Conservation (phyloP, 2,329 filamentous ascomycete species). For the Aureobasidium sp. region DNA sequence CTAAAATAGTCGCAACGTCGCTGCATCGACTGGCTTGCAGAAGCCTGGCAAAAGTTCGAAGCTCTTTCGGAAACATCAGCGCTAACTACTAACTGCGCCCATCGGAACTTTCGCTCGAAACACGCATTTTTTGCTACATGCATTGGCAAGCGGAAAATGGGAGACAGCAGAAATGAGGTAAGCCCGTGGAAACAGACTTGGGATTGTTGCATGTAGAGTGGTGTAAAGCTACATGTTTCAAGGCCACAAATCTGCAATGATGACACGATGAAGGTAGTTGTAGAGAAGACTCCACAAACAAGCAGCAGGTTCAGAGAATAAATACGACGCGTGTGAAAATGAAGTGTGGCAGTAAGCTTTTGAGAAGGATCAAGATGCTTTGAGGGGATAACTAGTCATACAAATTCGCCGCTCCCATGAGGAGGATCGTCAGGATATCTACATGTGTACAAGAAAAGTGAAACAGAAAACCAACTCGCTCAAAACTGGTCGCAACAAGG, state of each 20-base stretch:
- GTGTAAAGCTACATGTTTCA: no score
- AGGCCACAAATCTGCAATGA: no score
- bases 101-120: neutral
- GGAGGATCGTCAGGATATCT: neutral
- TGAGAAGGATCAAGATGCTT: neutral
- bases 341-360: neutral
- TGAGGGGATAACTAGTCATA: neutral
- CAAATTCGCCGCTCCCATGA: neutral
- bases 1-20: constrained; percentile 8
- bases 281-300: no score
- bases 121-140: neutral
- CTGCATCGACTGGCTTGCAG: constrained; percentile 2
- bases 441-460: neutral
- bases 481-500: neutral
- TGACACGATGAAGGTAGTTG: neutral
- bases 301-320: no score
- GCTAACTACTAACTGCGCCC: neutral
- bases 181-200: neutral
- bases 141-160: neutral
- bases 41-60: constrained; percentile 7
- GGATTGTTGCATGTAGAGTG: no score
- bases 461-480: neutral
- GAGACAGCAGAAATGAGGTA: neutral
- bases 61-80: neutral
- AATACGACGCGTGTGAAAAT: no score